Base-by-base conservation (phyloP, 805 yeast genomes). In the Kluyveromyces aestuarii region DNA sequence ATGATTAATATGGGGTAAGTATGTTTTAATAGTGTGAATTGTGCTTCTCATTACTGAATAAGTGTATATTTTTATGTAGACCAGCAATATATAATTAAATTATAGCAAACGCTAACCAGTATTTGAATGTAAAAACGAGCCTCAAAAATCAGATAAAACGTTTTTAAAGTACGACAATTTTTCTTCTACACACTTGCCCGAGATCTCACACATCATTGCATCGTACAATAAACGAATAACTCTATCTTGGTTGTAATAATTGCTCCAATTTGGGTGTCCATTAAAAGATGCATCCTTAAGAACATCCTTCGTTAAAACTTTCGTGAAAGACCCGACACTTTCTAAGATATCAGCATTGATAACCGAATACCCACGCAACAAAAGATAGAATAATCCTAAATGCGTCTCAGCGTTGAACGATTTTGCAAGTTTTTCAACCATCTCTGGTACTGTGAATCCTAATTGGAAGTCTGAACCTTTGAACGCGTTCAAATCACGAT, bases 231-330 rank as follows among this genome's bases (percentile, higher is more conserved):
- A 14, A 11, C 36, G 33, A 17, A 43, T 8, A 16, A 56, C 27
- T 38, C 27, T 27, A 13, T 38, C 45, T 36, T 48, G 48, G 8
- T 58, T 52, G 40, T 44, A 47, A 41, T 55, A 57, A 25, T 51
- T 52, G 46, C 62, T 56, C 62, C 62, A 58, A 6, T 30, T 33
- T 7, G 52, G 52, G 45, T 58, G 62, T 19, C 50, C 53, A 41
- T 54, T 53, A 27, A 44, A 46, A 10, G 38, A 39, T 11, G 43
- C 41, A 25, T 48, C 44, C 16, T 30, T 33, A n/a, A 52, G 35
- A 10, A 43, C 45, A n/a, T 45, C 48, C n/a, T 35, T 37, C 10
- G 41, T 13, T 14, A 52, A 52, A 1, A 53, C 52, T n/a, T 46
- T 51, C 4, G 48, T 50, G 43, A 50, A 53, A 44, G 60, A 58